phyloP scores from a whole-genome alignment of 192 early-diverging fungal genomes.

The Bifiguratus adelaidae region DNA sequence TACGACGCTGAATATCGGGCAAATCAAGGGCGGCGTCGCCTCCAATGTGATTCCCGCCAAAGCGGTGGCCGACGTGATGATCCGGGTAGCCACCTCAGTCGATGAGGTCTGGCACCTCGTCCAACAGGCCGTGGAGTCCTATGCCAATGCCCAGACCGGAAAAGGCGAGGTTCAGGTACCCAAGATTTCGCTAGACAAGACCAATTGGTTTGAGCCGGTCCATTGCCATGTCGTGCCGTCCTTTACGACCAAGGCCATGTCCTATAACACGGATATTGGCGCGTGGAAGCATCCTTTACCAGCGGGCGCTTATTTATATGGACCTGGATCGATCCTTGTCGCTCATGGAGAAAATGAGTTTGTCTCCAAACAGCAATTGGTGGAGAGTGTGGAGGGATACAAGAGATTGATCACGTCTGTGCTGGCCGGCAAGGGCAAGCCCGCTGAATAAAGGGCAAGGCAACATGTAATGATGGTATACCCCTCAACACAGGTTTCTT shows the following conservation, averaged over 20 bases:
- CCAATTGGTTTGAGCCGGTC: conserved; percentile 29
- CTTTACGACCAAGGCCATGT: conserved; percentile 20
- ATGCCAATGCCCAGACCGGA: too few relatives aligned
- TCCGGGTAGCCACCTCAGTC: conserved; percentile 28
- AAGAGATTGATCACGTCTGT: conserved; percentile 8
- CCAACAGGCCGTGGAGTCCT: conserved; percentile 6
- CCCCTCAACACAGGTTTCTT: too few relatives aligned
- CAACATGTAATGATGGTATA: too few relatives aligned
- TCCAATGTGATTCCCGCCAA: conserved; percentile 34
- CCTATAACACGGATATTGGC: conserved; percentile 24
- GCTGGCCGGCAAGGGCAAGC: too few relatives aligned
- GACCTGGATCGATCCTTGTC: conserved; percentile 22
- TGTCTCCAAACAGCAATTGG: conserved; percentile 24
- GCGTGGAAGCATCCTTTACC: conserved; percentile 17
- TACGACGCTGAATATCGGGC: conserved; percentile 34
- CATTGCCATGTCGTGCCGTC: conserved; percentile 21
- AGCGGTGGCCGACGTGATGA: conserved; percentile 23
- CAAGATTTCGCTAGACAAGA: conserved; percentile 15
- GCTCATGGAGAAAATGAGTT: conserved; percentile 24
- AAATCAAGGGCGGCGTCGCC: conserved; percentile 28
- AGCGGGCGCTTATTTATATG: conserved; percentile 18
- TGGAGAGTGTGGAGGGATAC: conserved; percentile 20
- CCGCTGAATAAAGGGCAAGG: too few relatives aligned
- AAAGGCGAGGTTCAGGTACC: too few relatives aligned
- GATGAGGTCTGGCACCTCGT: conserved; percentile 22